phyloP scores from a whole-genome alignment of 108 stramenopile species.

The Bacterosira constricta region DNA sequence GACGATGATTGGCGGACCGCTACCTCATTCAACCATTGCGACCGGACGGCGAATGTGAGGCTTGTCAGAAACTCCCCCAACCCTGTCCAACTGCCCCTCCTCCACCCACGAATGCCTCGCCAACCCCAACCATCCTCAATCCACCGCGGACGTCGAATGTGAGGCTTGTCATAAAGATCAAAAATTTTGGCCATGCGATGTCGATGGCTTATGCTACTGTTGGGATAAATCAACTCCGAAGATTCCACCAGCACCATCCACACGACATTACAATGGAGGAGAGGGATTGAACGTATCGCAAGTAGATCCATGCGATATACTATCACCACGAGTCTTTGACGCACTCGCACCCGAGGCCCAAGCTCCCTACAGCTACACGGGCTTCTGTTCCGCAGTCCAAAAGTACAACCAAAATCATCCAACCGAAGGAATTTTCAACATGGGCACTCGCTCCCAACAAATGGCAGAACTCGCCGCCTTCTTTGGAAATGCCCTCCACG shows the following conservation, averaged over 20 bases:
- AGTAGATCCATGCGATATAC: slow-evolving; percentile 20
- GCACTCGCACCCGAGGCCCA: slow-evolving; percentile 6
- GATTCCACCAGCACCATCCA: slow-evolving; percentile 36
- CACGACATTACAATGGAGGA: slow-evolving; percentile 7
- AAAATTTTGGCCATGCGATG: slow-evolving; percentile 41
- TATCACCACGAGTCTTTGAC: slow-evolving; percentile 16
- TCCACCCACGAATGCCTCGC: slow-evolving; percentile 29
- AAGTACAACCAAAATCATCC: slow-evolving; percentile 28
- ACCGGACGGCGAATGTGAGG: too few relatives aligned
- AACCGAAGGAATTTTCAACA: slow-evolving; percentile 28
- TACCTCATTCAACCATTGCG: too few relatives aligned
- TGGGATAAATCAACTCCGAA: slow-evolving; percentile 6
- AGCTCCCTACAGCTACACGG: slow-evolving; percentile 26
- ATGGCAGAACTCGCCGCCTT: slow-evolving; percentile 34
- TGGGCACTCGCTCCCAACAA: neutral
- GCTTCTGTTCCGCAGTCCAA: slow-evolving; percentile 35
- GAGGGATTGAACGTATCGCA: neutral
- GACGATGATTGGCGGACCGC: too few relatives aligned
- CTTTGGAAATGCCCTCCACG: slow-evolving; percentile 39
- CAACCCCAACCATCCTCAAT: slow-evolving; percentile 42
- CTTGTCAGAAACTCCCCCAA: too few relatives aligned
- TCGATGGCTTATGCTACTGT: slow-evolving; percentile 34
- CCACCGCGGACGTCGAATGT: slow-evolving; percentile 24
- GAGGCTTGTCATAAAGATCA: slow-evolving; percentile 22
- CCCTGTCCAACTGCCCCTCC: slow-evolving; percentile 3